Conservation (phyloP, 148 eudicot genomes). For the Camellia japonica region DNA sequence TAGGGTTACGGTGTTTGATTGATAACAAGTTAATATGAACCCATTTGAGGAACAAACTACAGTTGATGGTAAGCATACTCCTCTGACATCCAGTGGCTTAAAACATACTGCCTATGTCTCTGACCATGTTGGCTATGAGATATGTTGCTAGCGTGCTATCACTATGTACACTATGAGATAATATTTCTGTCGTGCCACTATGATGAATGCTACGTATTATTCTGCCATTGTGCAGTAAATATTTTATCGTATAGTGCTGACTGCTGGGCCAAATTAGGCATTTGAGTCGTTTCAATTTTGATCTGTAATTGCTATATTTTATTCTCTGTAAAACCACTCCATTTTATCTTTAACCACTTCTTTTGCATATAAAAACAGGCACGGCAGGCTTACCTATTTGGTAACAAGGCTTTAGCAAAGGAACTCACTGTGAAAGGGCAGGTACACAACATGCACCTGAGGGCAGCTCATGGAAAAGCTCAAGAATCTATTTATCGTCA, state of each 20-base stretch:
- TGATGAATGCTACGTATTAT: neutral
- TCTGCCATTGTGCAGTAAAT: neutral
- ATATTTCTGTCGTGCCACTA: too few species aligned
- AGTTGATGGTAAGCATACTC: neutral
- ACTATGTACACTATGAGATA: too few species aligned
- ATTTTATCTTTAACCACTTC: neutral
- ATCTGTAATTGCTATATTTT: neutral
- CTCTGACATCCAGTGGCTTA: neutral
- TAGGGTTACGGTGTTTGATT: neutral
- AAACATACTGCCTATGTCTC: neutral
- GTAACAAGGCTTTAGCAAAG: constrained; percentile 92
- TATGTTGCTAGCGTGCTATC: neutral
- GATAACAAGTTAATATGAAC: neutral
- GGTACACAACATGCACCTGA: constrained; percentile 89
- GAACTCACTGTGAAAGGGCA: constrained; percentile 92
- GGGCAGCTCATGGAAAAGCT: constrained; percentile 91
- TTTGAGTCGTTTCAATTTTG: neutral
- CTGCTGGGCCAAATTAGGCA: constrained; percentile 2
- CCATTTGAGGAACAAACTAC: neutral
- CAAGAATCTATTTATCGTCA: constrained; percentile 89
- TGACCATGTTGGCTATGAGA: neutral
- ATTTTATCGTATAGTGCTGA: neutral
- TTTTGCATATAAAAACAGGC: constrained; percentile 44
- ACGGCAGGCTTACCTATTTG: constrained; percentile 76
- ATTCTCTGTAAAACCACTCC: neutral